Conservation (phyloP, 2,329 filamentous ascomycete species). For the Aschersonia sp. region DNA sequence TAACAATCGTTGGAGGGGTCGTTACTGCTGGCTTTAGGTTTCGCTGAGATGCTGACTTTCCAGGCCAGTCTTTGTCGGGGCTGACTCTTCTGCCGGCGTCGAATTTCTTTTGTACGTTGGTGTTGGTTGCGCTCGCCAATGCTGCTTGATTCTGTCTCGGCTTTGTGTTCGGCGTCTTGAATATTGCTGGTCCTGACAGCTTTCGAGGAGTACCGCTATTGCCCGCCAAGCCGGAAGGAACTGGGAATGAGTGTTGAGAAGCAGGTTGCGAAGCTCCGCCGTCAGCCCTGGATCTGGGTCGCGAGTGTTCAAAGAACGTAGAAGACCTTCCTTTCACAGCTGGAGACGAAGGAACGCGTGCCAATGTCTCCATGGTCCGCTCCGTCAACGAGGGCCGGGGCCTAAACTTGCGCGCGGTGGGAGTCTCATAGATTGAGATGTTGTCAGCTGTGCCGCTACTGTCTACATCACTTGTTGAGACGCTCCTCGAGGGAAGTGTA, state of each 20-base stretch:
- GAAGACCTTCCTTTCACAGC: constrained; percentile 51
- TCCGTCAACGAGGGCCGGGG: constrained; percentile 56
- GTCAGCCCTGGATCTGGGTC: constrained; percentile 34
- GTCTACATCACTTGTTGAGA: no score
- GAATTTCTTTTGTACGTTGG: no score
- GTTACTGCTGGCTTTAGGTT: no score
- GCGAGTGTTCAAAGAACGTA: constrained; percentile 57
- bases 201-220: constrained; percentile 29
- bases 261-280: constrained; percentile 33
- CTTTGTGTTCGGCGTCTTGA: neutral
- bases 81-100: no score
- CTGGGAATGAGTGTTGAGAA: constrained; percentile 49
- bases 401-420: constrained; percentile 9
- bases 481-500: no score
- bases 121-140: no score
- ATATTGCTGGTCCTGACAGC: constrained; percentile 6
- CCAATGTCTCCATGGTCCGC: constrained; percentile 72
- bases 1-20: no score
- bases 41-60: no score
- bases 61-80: no score
- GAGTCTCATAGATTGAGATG: constrained; percentile 6
- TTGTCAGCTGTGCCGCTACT: constrained; percentile 2
- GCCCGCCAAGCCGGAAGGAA: constrained; percentile 29
- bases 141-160: no score
- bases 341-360: constrained; percentile 66